Conservation (phyloP, 495 filamentous ascomycete genomes). For the Aeminium ludgeri region DNA sequence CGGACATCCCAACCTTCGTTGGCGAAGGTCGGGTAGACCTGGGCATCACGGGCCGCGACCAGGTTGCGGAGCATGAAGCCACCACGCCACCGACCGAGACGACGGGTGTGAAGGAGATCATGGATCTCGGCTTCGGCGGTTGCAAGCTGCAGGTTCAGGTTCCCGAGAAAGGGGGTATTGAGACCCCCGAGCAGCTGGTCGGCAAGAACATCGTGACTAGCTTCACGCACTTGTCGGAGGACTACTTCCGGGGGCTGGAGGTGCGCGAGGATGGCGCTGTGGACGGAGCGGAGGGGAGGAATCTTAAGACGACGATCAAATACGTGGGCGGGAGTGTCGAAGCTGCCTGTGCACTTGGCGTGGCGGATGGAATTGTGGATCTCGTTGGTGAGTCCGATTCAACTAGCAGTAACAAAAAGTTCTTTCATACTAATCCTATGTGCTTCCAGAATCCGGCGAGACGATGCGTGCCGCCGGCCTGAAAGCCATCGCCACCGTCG, state of each 20-base stretch:
- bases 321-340: slow-evolving; percentile 92
- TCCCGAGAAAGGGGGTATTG: slow-evolving; percentile 63
- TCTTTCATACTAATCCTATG: neutral
- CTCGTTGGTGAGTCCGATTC: slow-evolving; percentile 56
- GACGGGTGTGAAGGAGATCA: slow-evolving; percentile 60
- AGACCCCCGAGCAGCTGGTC: slow-evolving; percentile 54
- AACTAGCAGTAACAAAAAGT: neutral
- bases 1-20: slow-evolving; percentile 92
- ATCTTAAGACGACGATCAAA: slow-evolving; percentile 67
- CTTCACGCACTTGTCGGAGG: slow-evolving; percentile 64
- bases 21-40: slow-evolving; percentile 86
- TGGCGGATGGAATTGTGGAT: slow-evolving; percentile 94
- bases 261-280: slow-evolving; percentile 14
- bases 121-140: slow-evolving; percentile 78
- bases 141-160: slow-evolving; percentile 95
- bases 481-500: slow-evolving; percentile 85
- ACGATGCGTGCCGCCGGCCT: slow-evolving; percentile 97
- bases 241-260: slow-evolving; percentile 71
- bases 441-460: slow-evolving; percentile 69
- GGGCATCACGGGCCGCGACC: slow-evolving; percentile 86
- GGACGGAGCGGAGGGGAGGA: slow-evolving; percentile 25
- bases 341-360: slow-evolving; percentile 85
- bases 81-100: slow-evolving; percentile 40
- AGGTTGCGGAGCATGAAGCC: slow-evolving; percentile 80
- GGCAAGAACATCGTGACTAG: slow-evolving; percentile 94